Conservation (phyloP, 768 basidiomycete genomes). For the Mycena latifolia region DNA sequence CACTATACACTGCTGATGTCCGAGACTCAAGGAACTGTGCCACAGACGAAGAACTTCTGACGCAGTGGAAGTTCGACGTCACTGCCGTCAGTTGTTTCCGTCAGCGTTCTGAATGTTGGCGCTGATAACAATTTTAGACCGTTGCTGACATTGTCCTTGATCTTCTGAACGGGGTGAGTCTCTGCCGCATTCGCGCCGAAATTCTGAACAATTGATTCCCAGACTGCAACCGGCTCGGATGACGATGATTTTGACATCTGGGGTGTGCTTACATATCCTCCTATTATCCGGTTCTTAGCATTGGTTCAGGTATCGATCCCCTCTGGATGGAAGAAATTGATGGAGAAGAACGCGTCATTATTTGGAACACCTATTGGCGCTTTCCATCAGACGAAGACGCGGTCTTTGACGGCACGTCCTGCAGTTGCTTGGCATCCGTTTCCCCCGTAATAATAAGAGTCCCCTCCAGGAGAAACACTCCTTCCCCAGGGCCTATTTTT, state of each 20-base stretch:
- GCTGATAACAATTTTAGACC: constrained; percentile 19
- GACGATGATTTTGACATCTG: constrained; percentile 39
- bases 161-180: constrained; percentile 38
- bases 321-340: constrained; percentile 37
- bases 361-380: constrained; percentile 40
- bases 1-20: background rate
- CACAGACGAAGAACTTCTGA: constrained; percentile 23
- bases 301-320: constrained; percentile 32
- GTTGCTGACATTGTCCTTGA: constrained; percentile 39
- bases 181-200: background rate
- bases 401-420: constrained; percentile 29
- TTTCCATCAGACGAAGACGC: constrained; percentile 31
- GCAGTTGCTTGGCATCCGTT: too few relatives aligned
- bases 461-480: constrained; percentile 34
- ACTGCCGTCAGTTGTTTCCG: constrained; percentile 25
- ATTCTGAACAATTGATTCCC: too few relatives aligned
- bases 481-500: constrained; percentile 41
- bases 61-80: constrained; percentile 28
- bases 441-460: background rate
- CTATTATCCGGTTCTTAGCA: background rate
- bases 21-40: background rate
- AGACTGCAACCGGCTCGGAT: constrained; percentile 38
- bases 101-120: background rate
- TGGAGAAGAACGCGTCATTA: constrained; percentile 30
- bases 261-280: constrained; percentile 14